phyloP scores from a whole-genome alignment of 495 filamentous ascomycete species.

The Zalerion maritima region DNA sequence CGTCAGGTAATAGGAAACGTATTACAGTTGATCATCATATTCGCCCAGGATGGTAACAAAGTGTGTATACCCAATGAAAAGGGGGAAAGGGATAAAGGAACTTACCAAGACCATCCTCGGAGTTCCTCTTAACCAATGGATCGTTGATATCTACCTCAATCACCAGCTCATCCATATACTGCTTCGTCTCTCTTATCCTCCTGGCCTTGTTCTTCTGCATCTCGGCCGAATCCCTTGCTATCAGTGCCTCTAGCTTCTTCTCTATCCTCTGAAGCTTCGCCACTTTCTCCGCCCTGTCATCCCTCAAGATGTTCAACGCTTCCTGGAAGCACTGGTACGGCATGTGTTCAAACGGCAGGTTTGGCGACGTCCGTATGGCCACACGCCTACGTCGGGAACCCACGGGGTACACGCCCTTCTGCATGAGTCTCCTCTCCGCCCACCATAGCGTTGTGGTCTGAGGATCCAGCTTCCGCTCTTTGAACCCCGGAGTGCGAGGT shows the following conservation, averaged over 20 bases:
- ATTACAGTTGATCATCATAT: no score
- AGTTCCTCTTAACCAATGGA: constrained; percentile 81
- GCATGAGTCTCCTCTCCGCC: constrained; percentile 45
- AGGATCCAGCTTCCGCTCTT: constrained; percentile 14
- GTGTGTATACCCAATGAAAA: constrained; percentile 1
- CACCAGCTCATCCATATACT: constrained; percentile 67
- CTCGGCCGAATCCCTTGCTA: constrained; percentile 41
- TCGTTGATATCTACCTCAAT: constrained; percentile 92
- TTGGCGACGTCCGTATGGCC: constrained; percentile 49
- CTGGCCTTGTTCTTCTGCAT: constrained; percentile 45
- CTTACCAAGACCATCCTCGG: constrained; percentile 83
- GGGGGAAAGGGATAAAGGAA: constrained; percentile 3
- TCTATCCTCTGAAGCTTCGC: constrained; percentile 43
- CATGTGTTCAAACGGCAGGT: constrained; percentile 79
- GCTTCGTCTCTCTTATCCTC: constrained; percentile 52
- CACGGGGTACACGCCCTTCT: constrained; percentile 43
- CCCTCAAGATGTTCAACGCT: constrained; percentile 65
- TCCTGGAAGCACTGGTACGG: constrained; percentile 97
- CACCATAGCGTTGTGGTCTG: constrained; percentile 26
- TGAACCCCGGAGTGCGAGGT: constrained; percentile 22
- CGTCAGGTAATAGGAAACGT: no score
- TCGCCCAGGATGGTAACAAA: no score
- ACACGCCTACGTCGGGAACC: constrained; percentile 76
- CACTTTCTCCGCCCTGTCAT: constrained; percentile 73
- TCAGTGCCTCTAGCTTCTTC: constrained; percentile 42